phyloP scores from a whole-genome alignment of 2,329 filamentous ascomycete genomes.

The Venturia asperata region DNA sequence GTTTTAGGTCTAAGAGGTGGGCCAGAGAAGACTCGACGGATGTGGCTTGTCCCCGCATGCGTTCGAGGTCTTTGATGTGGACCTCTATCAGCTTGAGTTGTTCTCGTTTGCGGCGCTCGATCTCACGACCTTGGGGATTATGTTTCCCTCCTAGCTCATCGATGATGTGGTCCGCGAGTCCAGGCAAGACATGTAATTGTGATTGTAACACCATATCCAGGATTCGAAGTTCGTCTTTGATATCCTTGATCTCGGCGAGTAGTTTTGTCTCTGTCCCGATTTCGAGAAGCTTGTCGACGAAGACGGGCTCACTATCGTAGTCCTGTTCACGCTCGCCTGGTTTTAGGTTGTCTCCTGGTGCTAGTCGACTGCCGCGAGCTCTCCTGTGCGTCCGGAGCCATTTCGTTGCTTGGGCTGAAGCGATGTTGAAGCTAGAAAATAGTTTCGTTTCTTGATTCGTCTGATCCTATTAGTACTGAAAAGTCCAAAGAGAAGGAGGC shows the following conservation, averaged over 20 bases:
- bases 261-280: slow-evolving; percentile 55
- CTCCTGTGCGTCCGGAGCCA: slow-evolving; percentile 46
- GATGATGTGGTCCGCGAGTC: slow-evolving; percentile 41
- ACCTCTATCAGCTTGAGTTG: slow-evolving; percentile 52
- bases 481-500: too few species aligned
- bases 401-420: slow-evolving; percentile 49
- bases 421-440: slow-evolving; percentile 53
- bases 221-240: slow-evolving; percentile 60
- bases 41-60: slow-evolving; percentile 57
- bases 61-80: slow-evolving; percentile 52
- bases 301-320: slow-evolving; percentile 33
- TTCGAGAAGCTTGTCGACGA: slow-evolving; percentile 51
- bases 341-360: slow-evolving; percentile 27
- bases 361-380: slow-evolving; percentile 22
- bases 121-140: slow-evolving; percentile 37
- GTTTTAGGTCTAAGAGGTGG: slow-evolving; percentile 59
- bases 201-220: slow-evolving; percentile 48
- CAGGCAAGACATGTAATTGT: slow-evolving; percentile 42
- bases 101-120: slow-evolving; percentile 50
- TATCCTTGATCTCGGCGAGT: slow-evolving; percentile 59
- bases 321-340: slow-evolving; percentile 29
- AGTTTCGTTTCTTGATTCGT: slow-evolving; percentile 45
- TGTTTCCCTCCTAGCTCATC: slow-evolving; percentile 28
- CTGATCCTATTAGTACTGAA: background rate
- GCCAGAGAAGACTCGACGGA: slow-evolving; percentile 54